These are phyloP conservation scores for Penicillium daleae DNA, from an alignment of 495 filamentous ascomycete genomes.

Conservation along the genomic window DNA sequence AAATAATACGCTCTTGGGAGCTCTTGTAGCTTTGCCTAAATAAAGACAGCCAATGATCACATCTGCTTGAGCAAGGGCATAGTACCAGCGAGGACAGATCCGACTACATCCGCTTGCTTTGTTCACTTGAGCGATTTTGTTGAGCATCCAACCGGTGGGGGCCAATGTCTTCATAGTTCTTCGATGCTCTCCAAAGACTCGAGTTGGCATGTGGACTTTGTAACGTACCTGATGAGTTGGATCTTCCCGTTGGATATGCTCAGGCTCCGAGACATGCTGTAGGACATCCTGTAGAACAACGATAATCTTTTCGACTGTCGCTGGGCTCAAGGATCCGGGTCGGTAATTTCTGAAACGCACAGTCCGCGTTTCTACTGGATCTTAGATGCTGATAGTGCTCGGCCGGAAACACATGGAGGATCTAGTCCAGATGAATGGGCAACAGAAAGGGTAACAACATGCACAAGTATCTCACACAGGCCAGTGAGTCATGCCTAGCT, in stretches of 20 bases:
- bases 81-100: not conserved
- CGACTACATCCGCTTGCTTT: not conserved
- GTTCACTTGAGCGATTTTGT: too few species aligned
- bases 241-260: too few species aligned
- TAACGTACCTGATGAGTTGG: too few species aligned
- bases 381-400: not conserved
- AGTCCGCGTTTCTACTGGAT: not conserved
- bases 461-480: not conserved
- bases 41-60: too few species aligned
- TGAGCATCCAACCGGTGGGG: not conserved
- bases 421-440: not conserved
- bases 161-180: not conserved
- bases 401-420: not conserved
- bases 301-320: too few species aligned
- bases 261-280: too few species aligned
- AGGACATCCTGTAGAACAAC: too few species aligned
- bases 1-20: not conserved
- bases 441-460: not conserved
- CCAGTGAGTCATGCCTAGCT: not conserved
- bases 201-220: not conserved
- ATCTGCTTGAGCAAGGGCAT: too few species aligned
- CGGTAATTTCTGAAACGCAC: not conserved
- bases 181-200: not conserved
- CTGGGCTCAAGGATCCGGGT: not conserved
- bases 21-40: not conserved